These are phyloP conservation scores for Sphagnurus paluster DNA, from an alignment of 1,284 basidiomycete genomes.

Conservation along the genomic window DNA sequence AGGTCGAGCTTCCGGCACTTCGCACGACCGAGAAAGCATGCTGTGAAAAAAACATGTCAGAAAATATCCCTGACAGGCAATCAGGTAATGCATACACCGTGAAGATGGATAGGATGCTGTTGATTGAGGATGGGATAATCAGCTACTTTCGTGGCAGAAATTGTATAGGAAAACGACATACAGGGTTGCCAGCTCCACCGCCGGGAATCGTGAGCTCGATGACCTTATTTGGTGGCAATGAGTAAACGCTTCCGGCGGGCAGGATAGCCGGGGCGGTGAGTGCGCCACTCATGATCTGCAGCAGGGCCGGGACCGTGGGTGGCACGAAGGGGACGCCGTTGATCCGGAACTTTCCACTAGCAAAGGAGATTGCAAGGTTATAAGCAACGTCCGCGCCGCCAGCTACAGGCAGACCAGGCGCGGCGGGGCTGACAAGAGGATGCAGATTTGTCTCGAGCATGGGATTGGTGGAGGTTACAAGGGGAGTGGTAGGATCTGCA, in stretches of 20 bases:
- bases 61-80: neutral
- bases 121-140: neutral
- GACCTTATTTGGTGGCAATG: constrained; percentile 25
- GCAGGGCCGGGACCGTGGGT: constrained; percentile 32
- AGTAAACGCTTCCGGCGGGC: constrained; percentile 38
- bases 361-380: constrained; percentile 34
- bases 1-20: constrained; percentile 24
- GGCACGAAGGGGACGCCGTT: constrained; percentile 31
- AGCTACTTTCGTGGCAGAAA: neutral
- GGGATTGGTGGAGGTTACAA: neutral
- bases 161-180: neutral
- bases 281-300: constrained; percentile 42
- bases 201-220: constrained; percentile 29
- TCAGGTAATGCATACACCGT: constrained; percentile 28
- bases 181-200: constrained; percentile 24
- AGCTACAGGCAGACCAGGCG: constrained; percentile 22
- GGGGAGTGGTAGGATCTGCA: constrained; percentile 1
- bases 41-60: constrained; percentile 14
- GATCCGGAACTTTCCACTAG: constrained; percentile 24
- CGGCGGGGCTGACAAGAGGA: constrained; percentile 29
- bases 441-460: constrained; percentile 8
- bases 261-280: constrained; percentile 35
- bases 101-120: constrained; percentile 37
- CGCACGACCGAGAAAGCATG: constrained; percentile 37
- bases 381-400: constrained; percentile 23